Evolutionary conservation across 1,284 basidiomycete genomes (phyloP).

Genomic region (Mycena citricolor): DNA sequence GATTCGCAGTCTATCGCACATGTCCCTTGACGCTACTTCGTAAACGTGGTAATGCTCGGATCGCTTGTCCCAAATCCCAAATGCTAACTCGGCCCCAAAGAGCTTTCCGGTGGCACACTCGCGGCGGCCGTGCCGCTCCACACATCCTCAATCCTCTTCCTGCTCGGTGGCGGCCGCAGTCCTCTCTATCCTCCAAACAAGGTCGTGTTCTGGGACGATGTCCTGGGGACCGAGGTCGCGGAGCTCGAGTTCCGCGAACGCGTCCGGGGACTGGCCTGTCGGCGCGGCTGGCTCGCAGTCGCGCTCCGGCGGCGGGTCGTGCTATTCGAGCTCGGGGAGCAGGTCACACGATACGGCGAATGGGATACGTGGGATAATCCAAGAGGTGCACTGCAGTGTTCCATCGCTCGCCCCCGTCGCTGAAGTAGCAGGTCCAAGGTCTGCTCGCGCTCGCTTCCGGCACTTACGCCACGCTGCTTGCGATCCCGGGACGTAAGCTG

Average conservation of each 20-base stretch:
- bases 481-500: slow-evolving; percentile 83
- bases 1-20: slow-evolving; percentile 85
- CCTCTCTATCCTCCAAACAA: slow-evolving; percentile 96
- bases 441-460: slow-evolving; percentile 81
- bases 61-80: not conserved
- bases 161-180: slow-evolving; percentile 86
- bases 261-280: slow-evolving; percentile 77
- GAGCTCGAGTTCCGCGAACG: slow-evolving; percentile 91
- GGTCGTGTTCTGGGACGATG: slow-evolving; percentile 89
- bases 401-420: slow-evolving; percentile 8
- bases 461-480: slow-evolving; percentile 76
- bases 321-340: slow-evolving; percentile 71
- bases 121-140: slow-evolving; percentile 78
- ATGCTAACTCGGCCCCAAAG: slow-evolving; percentile 38
- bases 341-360: slow-evolving; percentile 65
- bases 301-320: slow-evolving; percentile 79
- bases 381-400: slow-evolving; percentile 50
- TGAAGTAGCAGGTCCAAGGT: slow-evolving; percentile 48
- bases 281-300: slow-evolving; percentile 83
- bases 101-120: slow-evolving; percentile 79
- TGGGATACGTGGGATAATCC: slow-evolving; percentile 92
- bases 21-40: slow-evolving; percentile 78
- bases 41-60: slow-evolving; percentile 64
- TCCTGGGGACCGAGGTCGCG: slow-evolving; percentile 70
- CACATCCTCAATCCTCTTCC: slow-evolving; percentile 82